Evolutionary conservation across 106 monocot genomes (phyloP), one percentile per base, ranked within the genome.

Genomic region (Acorus calamus): DNA sequence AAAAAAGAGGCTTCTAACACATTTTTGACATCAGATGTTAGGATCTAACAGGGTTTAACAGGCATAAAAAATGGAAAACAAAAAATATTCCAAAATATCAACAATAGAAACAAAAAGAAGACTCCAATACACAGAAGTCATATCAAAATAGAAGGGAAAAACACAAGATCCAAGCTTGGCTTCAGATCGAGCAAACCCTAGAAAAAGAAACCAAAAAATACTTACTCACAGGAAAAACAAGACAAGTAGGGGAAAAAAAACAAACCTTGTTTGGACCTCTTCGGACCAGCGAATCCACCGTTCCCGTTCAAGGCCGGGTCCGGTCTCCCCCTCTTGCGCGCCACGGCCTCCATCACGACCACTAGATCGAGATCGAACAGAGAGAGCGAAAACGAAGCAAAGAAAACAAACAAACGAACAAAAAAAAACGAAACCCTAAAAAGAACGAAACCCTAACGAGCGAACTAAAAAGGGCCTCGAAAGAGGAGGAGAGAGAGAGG

Each of bases 211-310:
- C 0, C 14, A 6, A 56, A 11, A 10, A 14, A 6, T 14, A 56
- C 10, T 6, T n/a, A n/a, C n/a, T 3, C 3, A 50, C 14, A 4
- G 10, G 42, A 12, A 13, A 46, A 10, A 44, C 2, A 7, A 0
- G 2, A 59, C 44, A 14, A 41, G 10, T 42, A 61, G 3, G 43
- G 61, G n/a, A 57, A 57, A 8, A 49, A 47, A 46, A 14, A 49
- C 8, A 10, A 0, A 65, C 42, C 50, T 81, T 81, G 80, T 72
- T 60, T 85, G 4, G 44, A 7, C 53, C 71, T 67, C 81, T 85
- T 85, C 59, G 68, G 6, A n/a, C 63, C 77, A 7, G 2, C 50
- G 10, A 13, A 49, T 3, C 6, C 50, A 50, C 41, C 58, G 14
- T 49, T 68, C 44, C 80, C 80, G 60, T 52, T 64, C 6, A 59